Evolutionary conservation across 176 grass and related monocot genomes (phyloP).

Genomic region (Tuctoria greenei): DNA sequence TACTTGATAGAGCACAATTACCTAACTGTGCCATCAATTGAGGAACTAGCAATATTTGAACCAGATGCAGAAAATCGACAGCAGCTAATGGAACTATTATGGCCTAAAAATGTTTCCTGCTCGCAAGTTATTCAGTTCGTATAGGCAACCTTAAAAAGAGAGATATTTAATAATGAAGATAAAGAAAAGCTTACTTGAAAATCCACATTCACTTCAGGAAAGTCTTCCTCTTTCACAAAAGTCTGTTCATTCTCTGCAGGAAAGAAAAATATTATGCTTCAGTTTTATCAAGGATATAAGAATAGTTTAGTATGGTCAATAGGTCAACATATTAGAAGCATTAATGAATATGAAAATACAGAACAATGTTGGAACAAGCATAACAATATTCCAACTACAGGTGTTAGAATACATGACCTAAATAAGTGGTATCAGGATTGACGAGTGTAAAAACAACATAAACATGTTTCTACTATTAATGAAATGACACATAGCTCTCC

Average conservation of each 20-base stretch:
- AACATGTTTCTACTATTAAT: no score
- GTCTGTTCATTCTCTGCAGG: slow-evolving; percentile 48
- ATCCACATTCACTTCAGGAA: slow-evolving; percentile 87
- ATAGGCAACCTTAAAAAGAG: slow-evolving; percentile 8
- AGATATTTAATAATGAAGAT: slow-evolving; percentile 19
- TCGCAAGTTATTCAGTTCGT: slow-evolving; percentile 52
- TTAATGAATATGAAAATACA: slow-evolving; percentile 18
- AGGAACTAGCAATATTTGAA: slow-evolving; percentile 91
- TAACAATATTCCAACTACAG: slow-evolving; percentile 21
- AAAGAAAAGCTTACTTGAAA: slow-evolving; percentile 68
- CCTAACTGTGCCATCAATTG: slow-evolving; percentile 93
- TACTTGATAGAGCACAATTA: slow-evolving; percentile 43
- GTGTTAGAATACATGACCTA: slow-evolving; percentile 1
- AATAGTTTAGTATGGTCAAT: background rate
- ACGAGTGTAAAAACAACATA: background rate
- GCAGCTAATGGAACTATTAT: slow-evolving; percentile 86
- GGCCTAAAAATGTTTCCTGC: slow-evolving; percentile 99
- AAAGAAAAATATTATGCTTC: slow-evolving; percentile 23
- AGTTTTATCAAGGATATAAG: slow-evolving; percentile 11
- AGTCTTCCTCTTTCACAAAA: slow-evolving; percentile 69
- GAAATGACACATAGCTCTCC: no score
- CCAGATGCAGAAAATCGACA: slow-evolving; percentile 96
- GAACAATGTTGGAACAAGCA: slow-evolving; percentile 2
- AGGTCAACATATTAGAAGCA: slow-evolving; percentile 21
- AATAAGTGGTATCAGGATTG: background rate